Base-by-base conservation (phyloP, 352 stramenopile species). In the Phytopythium helicoides region DNA sequence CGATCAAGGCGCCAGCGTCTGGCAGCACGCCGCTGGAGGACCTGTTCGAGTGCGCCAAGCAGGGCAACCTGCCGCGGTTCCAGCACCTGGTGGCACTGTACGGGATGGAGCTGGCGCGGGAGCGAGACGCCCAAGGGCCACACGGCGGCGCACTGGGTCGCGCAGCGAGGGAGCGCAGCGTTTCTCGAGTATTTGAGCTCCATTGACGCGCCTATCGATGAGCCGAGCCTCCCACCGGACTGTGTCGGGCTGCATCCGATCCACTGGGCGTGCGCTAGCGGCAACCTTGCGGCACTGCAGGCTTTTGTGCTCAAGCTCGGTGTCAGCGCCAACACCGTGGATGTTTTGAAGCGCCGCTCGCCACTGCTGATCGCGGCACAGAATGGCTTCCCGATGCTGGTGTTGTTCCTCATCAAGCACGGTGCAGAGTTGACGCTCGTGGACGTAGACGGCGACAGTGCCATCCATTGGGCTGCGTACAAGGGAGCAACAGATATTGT, bases 401-500 rank as follows among this genome's bases (percentile, higher is more conserved):
- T 92, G 16, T 58, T 95, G 42, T 93, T 86, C 48, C 78, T 80
- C 47, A 76, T 92, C 56, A 72, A 83, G 28, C 66, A 87, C 41
- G 79, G 81, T 22, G 85, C 81, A 2, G 80, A 95, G 46, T 60
- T 89, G 25, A 72, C 58, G 25, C 63, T 89, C 5, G 67, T 87
- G 18, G 85, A 92, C 26, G 69, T 64, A 1, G 76, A 89, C 56
- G 55, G 73, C 41, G 85, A 95, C 57, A 92, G 73, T 8, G 80
- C 84, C 16, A 83, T 95, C 26, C 85, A 95, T 60, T 95, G 85
- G 85, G 82, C 81, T 0, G 85, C 85, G 44, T 95, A 95, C 66
- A 92, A 95, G 56, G 85, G 82, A 36, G 75, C 71, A 52, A 88
- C 76, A 5, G 82, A 93, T 60, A 89, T 93, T 45, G 71, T 95